These are phyloP conservation scores for Didymella pomorum DNA, from an alignment of 2,329 filamentous ascomycete genomes.

Conservation along the genomic window DNA sequence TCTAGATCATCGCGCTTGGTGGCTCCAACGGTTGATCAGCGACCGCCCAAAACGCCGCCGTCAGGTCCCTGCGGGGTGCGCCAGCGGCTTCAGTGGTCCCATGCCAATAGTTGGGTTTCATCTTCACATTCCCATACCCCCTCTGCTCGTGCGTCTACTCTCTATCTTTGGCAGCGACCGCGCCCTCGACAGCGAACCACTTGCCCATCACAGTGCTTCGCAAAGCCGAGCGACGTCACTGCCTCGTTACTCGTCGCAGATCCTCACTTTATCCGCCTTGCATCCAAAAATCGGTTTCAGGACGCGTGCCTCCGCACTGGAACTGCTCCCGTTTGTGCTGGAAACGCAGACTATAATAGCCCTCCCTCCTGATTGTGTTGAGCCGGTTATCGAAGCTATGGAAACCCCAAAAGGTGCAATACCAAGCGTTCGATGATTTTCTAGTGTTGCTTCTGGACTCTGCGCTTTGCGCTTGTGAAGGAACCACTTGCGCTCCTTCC, in stretches of 20 bases:
- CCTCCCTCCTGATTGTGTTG: constrained; percentile 11
- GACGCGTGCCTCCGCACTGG: constrained; percentile 8
- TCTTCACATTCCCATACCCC: constrained; percentile 6
- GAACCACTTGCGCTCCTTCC: constrained; percentile 22
- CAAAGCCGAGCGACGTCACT: constrained; percentile 11
- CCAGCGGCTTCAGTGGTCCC: constrained; percentile 5
- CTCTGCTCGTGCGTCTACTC: constrained; percentile 13
- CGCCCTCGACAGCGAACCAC: constrained; percentile 13
- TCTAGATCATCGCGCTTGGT: constrained; percentile 10
- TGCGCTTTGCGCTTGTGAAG: constrained; percentile 20
- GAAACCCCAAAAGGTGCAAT: constrained; percentile 4
- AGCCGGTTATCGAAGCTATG: constrained; percentile 14
- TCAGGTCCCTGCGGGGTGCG: constrained; percentile 11
- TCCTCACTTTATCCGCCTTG: constrained; percentile 2
- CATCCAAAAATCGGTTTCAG: constrained; percentile 3
- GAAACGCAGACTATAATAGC: constrained; percentile 11
- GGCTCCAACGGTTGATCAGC: constrained; percentile 18
- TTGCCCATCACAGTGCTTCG: neutral
- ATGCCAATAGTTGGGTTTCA: constrained; percentile 13
- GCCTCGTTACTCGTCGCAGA: constrained; percentile 3
- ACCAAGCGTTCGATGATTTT: constrained; percentile 16
- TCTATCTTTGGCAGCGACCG: constrained; percentile 10
- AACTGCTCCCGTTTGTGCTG: constrained; percentile 5
- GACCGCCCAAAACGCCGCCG: constrained; percentile 13
- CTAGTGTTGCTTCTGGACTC: constrained; percentile 32